Evolutionary conservation across 306 rosid species (phyloP).

Genomic region (Styphnolobium japonicum): DNA sequence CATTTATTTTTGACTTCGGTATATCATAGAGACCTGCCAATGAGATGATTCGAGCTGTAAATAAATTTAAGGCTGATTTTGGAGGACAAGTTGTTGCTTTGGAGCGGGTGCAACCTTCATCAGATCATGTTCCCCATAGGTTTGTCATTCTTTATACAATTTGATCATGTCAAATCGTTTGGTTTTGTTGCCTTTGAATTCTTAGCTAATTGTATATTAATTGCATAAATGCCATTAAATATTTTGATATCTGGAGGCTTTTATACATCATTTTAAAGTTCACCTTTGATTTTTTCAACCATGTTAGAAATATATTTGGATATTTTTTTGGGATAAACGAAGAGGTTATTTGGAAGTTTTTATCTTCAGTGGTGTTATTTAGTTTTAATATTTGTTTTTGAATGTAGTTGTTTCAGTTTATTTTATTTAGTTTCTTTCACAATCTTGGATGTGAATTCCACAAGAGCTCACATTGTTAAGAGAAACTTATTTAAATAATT

Average conservation of each 20-base stretch:
- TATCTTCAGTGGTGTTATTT: not conserved
- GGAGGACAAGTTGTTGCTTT: conserved; percentile 86
- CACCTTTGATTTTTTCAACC: not conserved
- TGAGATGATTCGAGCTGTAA: conserved; percentile 90
- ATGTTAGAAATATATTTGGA: not conserved
- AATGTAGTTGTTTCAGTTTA: not conserved
- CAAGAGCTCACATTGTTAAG: not conserved
- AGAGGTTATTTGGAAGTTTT: not conserved
- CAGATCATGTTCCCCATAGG: conserved; percentile 98
- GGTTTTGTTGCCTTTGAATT: not conserved
- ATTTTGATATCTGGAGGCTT: conserved; percentile 7
- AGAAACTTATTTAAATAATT: not conserved
- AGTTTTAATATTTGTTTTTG: not conserved
- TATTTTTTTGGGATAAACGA: not conserved
- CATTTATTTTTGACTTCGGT: conserved; percentile 9
- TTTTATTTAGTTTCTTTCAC: conserved; percentile 14
- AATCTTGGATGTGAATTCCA: conserved; percentile 1
- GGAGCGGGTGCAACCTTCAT: conserved; percentile 97
- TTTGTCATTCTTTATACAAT: conserved; percentile 16
- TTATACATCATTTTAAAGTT: not conserved
- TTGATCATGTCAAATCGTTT: not conserved
- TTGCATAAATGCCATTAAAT: not conserved
- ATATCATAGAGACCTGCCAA: conserved; percentile 66
- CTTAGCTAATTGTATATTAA: not conserved
- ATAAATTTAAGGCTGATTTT: conserved; percentile 86